A percentile compares a stretch with the other conserved stretches of the same genome.
Conservation (phyloP, 2,329 filamentous ascomycete species). For the Xylaria sp. region DNA sequence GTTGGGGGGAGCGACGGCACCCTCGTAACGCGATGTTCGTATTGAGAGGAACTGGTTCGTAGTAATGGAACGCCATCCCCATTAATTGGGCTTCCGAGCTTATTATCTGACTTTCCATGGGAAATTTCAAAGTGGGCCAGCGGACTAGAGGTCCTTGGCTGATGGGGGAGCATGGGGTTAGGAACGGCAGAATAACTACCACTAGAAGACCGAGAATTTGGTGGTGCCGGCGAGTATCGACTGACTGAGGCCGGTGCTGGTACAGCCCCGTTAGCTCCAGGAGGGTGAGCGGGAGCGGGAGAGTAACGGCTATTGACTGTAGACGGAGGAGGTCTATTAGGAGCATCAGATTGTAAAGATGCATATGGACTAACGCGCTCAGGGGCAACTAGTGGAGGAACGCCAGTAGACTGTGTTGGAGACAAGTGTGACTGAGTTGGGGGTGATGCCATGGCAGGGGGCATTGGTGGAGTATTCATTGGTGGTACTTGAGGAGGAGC, state of each 20-base stretch:
- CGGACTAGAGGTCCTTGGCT: constrained; percentile 73
- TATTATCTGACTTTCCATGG: constrained; percentile 53
- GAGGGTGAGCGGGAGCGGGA: constrained; percentile 61
- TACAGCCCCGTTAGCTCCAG: constrained; percentile 54
- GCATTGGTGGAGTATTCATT: constrained; percentile 41
- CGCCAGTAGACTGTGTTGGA: constrained; percentile 44
- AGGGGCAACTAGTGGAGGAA: constrained; percentile 63
- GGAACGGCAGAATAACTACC: constrained; percentile 56
- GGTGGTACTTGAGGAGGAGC: constrained; percentile 47
- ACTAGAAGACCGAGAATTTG: constrained; percentile 53
- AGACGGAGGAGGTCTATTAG: constrained; percentile 50
- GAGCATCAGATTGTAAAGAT: constrained; percentile 53
- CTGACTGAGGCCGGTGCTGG: constrained; percentile 54
- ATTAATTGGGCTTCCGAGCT: constrained; percentile 47
- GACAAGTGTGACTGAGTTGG: constrained; percentile 39
- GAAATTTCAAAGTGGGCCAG: constrained; percentile 71
- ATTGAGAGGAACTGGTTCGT: constrained; percentile 63
- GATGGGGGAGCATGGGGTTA: constrained; percentile 64
- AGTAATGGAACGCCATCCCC: constrained; percentile 58
- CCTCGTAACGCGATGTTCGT: constrained; percentile 65
- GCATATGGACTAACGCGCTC: constrained; percentile 66
- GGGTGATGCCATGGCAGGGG: constrained; percentile 33
- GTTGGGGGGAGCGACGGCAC: constrained; percentile 70
- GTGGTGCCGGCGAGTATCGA: constrained; percentile 66
- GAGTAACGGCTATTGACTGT: constrained; percentile 66